Evolutionary conservation across 495 filamentous ascomycete genomes (phyloP).

Genomic region (Cetradonia linearis): DNA sequence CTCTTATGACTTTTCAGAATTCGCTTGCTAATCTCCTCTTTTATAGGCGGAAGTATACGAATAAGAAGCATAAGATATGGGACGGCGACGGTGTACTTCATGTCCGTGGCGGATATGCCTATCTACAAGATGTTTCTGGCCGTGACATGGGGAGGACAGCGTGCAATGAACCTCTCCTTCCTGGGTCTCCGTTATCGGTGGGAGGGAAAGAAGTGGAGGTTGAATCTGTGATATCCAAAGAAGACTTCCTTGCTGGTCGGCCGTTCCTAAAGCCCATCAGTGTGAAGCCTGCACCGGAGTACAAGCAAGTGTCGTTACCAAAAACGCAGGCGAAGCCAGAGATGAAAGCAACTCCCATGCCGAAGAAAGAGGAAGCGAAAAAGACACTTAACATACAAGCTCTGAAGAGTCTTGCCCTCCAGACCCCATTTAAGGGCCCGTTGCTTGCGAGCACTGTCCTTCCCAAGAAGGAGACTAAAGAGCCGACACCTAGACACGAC

Average conservation of each 20-base stretch:
- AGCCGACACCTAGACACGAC: constrained; percentile 55
- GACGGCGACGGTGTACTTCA: constrained; percentile 70
- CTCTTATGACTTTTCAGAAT: neutral
- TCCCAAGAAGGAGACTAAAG: constrained; percentile 32
- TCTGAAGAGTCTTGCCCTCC: constrained; percentile 24
- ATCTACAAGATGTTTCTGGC: constrained; percentile 54
- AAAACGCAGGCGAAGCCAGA: constrained; percentile 7
- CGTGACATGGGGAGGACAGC: constrained; percentile 55
- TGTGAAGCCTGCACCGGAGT: constrained; percentile 19
- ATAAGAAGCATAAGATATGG: constrained; percentile 80
- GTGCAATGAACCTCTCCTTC: constrained; percentile 45
- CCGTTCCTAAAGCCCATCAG: constrained; percentile 35
- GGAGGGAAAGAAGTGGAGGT: constrained; percentile 68
- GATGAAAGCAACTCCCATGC: constrained; percentile 8
- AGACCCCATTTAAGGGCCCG: constrained; percentile 43
- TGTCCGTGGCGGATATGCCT: constrained; percentile 46
- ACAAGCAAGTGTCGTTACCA: constrained; percentile 4
- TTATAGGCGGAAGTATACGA: constrained; percentile 59
- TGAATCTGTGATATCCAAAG: constrained; percentile 52
- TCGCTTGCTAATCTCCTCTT: neutral
- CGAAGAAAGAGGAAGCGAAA: constrained; percentile 20
- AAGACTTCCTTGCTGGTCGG: constrained; percentile 52
- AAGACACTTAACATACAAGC: constrained; percentile 22
- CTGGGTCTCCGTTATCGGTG: constrained; percentile 53
- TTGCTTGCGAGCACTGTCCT: constrained; percentile 46